Percentiles rank a stretch among this genome's conserved stretches.
Conservation (phyloP, 1,139 yeast genomes). For the Ashbya aceris region DNA sequence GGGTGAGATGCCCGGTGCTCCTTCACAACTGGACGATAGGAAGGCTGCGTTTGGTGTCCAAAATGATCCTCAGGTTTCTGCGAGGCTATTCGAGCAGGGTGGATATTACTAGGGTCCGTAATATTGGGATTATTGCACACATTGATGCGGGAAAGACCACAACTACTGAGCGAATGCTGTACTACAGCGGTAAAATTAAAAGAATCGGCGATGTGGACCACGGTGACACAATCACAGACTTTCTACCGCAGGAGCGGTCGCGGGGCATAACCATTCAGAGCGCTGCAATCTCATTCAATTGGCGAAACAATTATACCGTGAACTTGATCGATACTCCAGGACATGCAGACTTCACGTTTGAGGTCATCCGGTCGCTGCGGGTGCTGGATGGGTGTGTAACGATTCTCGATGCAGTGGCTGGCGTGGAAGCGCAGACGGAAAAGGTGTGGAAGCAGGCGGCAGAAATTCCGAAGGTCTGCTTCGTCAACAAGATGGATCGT, state of each 20-base stretch:
- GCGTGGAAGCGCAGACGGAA: constrained; percentile 97
- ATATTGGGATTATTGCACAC: constrained; percentile 80
- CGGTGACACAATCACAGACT: constrained; percentile 95
- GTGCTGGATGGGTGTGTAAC: constrained; percentile 93
- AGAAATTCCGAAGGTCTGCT: constrained; percentile 66
- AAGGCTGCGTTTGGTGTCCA: background rate
- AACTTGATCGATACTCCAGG: constrained; percentile 97
- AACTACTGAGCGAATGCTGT: constrained; percentile 89
- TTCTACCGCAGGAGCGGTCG: constrained; percentile 77
- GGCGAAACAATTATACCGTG: constrained; percentile 61
- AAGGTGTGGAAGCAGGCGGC: constrained; percentile 91
- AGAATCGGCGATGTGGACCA: constrained; percentile 91
- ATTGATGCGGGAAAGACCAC: constrained; percentile 96
- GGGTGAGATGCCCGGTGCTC: no score
- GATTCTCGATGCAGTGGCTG: constrained; percentile 90
- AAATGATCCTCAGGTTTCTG: constrained; percentile 1
- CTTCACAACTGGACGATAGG: background rate
- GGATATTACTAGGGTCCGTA: constrained; percentile 23
- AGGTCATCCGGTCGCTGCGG: constrained; percentile 78
- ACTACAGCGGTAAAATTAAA: constrained; percentile 70
- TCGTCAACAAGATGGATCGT: constrained; percentile 91
- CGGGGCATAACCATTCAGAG: constrained; percentile 95
- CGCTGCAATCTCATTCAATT: constrained; percentile 88
- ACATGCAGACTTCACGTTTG: constrained; percentile 95
- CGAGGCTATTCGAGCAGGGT: constrained; percentile 13